phyloP scores from a whole-genome alignment of 2,329 filamentous ascomycete species.

The Calcarisporium arbuscula region DNA sequence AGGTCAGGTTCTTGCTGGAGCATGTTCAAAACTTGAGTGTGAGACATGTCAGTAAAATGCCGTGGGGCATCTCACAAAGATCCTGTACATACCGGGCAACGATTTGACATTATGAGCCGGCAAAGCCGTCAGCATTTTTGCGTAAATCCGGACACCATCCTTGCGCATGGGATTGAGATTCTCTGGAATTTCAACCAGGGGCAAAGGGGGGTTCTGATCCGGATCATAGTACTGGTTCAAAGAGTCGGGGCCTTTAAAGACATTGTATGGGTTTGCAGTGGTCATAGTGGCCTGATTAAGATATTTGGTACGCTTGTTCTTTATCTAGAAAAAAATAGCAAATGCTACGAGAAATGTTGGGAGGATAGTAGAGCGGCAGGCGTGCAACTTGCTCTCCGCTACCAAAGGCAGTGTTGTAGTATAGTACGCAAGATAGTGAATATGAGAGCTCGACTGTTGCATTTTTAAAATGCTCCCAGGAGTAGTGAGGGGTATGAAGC shows the following conservation, averaged over 20 bases:
- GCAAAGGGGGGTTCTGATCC: conserved; percentile 49
- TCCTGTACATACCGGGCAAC: conserved; percentile 41
- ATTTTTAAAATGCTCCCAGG: too few relatives aligned
- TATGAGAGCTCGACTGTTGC: too few relatives aligned
- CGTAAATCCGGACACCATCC: conserved; percentile 56
- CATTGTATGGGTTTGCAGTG: conserved; percentile 35
- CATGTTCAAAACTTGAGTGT: conserved; percentile 41
- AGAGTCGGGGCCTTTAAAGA: conserved; percentile 52
- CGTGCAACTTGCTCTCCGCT: too few relatives aligned
- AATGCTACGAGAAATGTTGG: too few relatives aligned
- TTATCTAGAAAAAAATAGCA: too few relatives aligned
- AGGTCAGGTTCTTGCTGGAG: conserved; percentile 39
- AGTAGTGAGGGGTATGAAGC: too few relatives aligned
- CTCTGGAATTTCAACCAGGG: conserved; percentile 54
- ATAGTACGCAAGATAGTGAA: too few relatives aligned
- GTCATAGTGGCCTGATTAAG: conserved; percentile 17
- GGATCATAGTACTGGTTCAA: conserved; percentile 54
- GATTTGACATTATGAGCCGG: conserved; percentile 61
- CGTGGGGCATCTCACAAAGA: neutral
- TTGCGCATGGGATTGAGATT: conserved; percentile 49
- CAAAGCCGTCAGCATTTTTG: conserved; percentile 60
- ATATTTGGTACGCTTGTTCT: too few relatives aligned
- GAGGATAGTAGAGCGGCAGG: too few relatives aligned
- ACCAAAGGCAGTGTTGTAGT: too few relatives aligned
- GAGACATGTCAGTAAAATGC: conserved; percentile 12